Percentiles rank a stretch among this genome's conserved stretches.
Conservation (phyloP, 2,329 filamentous ascomycete species). For the Phialemonium atrogriseum region DNA sequence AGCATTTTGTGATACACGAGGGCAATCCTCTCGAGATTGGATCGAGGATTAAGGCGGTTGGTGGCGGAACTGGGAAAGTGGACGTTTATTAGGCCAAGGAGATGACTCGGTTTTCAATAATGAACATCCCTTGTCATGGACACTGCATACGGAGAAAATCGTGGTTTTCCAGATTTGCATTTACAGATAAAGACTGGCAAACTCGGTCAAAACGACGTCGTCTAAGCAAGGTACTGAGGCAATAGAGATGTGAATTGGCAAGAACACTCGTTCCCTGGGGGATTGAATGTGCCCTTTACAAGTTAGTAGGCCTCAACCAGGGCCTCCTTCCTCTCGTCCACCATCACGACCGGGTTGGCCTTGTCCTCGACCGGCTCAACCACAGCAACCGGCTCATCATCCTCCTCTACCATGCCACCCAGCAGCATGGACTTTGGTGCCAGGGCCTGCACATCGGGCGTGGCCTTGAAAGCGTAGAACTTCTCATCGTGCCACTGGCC, state of each 20-base stretch:
- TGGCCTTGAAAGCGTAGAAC: conserved; percentile 39
- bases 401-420: conserved; percentile 40
- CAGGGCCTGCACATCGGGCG: conserved; percentile 35
- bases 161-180: too few relatives aligned
- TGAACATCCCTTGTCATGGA: too few relatives aligned
- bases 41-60: conserved; percentile 45
- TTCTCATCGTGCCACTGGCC: conserved; percentile 47
- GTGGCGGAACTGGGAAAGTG: conserved; percentile 29
- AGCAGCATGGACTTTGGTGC: conserved; percentile 39
- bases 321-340: background rate
- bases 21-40: conserved; percentile 55
- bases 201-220: too few relatives aligned
- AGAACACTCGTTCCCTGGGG: too few relatives aligned
- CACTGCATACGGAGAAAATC: too few relatives aligned
- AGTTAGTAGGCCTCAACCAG: conserved; percentile 3
- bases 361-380: background rate
- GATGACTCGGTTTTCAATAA: too few relatives aligned
- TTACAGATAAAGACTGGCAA: too few relatives aligned
- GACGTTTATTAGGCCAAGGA: conserved; percentile 29
- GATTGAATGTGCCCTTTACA: too few relatives aligned
- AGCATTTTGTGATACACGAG: conserved; percentile 55
- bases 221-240: too few relatives aligned
- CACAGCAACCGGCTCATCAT: conserved; percentile 9
- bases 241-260: too few relatives aligned
- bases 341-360: too few relatives aligned